These are phyloP conservation scores for Nicotiana otophora DNA, from an alignment of 257 asterid species.

Conservation along the genomic window DNA sequence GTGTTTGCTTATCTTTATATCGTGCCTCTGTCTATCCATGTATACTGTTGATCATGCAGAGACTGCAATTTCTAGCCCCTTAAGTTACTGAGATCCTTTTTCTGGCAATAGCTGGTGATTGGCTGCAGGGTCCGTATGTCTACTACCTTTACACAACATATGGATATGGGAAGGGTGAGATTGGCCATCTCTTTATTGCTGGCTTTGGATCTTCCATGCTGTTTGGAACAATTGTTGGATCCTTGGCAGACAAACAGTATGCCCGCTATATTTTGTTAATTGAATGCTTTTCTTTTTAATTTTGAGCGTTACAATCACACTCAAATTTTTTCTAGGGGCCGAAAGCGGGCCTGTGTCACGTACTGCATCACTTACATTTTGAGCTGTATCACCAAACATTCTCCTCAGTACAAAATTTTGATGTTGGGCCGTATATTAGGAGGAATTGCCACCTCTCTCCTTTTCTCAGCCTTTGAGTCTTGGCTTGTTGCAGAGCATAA, in stretches of 20 bases:
- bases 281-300: not conserved
- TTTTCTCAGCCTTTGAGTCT: conserved; percentile 90
- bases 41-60: not conserved
- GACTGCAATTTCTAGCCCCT: not conserved
- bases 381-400: conserved; percentile 94
- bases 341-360: conserved; percentile 93
- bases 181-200: conserved; percentile 53
- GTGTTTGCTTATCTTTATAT: not conserved
- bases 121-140: conserved; percentile 58
- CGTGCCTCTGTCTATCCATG: not conserved
- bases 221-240: conserved; percentile 55
- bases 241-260: conserved; percentile 52
- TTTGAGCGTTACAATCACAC: not conserved
- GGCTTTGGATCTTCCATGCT: conserved; percentile 59
- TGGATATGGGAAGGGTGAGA: conserved; percentile 48
- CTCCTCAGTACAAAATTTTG: conserved; percentile 78
- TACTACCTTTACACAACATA: conserved; percentile 49
- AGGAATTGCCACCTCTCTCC: conserved; percentile 93
- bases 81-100: not conserved
- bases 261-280: not conserved
- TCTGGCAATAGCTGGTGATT: conserved; percentile 39
- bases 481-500: conserved; percentile 98
- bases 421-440: conserved; percentile 94
- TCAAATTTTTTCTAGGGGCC: conserved; percentile 50
- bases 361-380: conserved; percentile 86